Conservation (phyloP, 2,329 filamentous ascomycete species). For the Basipetospora chlamydospora region DNA sequence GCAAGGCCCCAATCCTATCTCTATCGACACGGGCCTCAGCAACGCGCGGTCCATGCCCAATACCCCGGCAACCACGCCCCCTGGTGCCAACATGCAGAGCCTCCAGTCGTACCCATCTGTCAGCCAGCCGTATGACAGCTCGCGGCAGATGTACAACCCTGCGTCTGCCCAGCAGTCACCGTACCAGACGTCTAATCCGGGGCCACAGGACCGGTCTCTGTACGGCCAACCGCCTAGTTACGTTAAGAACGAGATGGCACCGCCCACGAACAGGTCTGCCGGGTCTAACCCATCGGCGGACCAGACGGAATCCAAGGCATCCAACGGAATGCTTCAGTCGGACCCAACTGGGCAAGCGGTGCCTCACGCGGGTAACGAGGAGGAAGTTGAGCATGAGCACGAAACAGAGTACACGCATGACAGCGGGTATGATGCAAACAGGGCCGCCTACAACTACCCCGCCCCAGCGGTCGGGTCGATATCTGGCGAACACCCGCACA, state of each 20-base stretch:
- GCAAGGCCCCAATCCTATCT: conserved; percentile 55
- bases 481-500: conserved; percentile 54
- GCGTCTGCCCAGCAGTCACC: conserved; percentile 54
- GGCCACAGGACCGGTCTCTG: conserved; percentile 46
- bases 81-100: conserved; percentile 58
- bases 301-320: conserved; percentile 42
- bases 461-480: conserved; percentile 51
- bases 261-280: conserved; percentile 50
- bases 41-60: conserved; percentile 76
- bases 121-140: conserved; percentile 58
- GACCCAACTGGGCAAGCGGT: conserved; percentile 32
- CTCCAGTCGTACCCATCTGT: conserved; percentile 64
- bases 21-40: conserved; percentile 66
- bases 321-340: conserved; percentile 51
- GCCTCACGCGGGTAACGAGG: conserved; percentile 42
- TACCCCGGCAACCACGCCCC: conserved; percentile 82
- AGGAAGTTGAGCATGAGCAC: conserved; percentile 58
- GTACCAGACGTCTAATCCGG: conserved; percentile 50
- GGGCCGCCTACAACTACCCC: conserved; percentile 62
- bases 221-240: conserved; percentile 52
- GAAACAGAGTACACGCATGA: conserved; percentile 80
- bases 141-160: conserved; percentile 65
- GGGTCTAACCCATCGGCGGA: conserved; percentile 34
- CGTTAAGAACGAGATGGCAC: conserved; percentile 79
- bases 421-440: conserved; percentile 59